phyloP scores from a whole-genome alignment of 106 monocot species.

The Hemerocallis citrina region DNA sequence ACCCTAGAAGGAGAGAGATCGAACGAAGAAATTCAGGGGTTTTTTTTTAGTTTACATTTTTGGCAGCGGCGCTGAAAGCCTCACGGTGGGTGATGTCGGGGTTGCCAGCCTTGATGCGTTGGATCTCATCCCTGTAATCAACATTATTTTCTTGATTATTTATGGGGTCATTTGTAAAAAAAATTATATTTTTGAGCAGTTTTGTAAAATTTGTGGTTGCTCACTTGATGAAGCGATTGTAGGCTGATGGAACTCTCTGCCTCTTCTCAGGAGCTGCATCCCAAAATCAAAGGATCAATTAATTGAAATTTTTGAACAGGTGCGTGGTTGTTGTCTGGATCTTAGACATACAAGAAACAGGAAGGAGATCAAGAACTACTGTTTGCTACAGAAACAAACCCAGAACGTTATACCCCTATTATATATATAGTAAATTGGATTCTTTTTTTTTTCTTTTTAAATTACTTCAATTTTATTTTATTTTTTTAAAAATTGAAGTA shows the following conservation, averaged over 20 bases:
- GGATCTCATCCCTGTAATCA: slow-evolving; percentile 92
- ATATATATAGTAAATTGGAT: neutral
- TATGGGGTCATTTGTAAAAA: too few relatives aligned
- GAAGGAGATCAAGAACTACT: neutral
- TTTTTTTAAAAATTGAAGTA: neutral
- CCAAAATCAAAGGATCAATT: too few relatives aligned
- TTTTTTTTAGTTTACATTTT: slow-evolving; percentile 56
- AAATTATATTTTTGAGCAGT: too few relatives aligned
- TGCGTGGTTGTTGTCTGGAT: neutral
- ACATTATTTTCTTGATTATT: too few relatives aligned
- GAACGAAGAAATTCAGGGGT: neutral
- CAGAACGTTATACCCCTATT: too few relatives aligned
- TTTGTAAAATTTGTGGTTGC: neutral
- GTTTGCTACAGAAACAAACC: slow-evolving; percentile 1
- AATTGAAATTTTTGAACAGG: too few relatives aligned
- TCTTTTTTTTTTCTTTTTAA: too few relatives aligned
- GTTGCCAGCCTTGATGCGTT: slow-evolving; percentile 97
- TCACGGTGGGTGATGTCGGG: slow-evolving; percentile 99
- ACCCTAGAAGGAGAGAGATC: neutral
- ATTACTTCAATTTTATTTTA: neutral
- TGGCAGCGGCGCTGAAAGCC: slow-evolving; percentile 99
- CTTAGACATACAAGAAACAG: slow-evolving; percentile 3
- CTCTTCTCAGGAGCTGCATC: slow-evolving; percentile 99
- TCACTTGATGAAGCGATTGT: slow-evolving; percentile 99
- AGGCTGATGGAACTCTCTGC: slow-evolving; percentile 98